Percentiles rank a stretch among this genome's conserved stretches.
Conservation (phyloP, 495 filamentous ascomycete species). For the Cudoniella acicularis region DNA sequence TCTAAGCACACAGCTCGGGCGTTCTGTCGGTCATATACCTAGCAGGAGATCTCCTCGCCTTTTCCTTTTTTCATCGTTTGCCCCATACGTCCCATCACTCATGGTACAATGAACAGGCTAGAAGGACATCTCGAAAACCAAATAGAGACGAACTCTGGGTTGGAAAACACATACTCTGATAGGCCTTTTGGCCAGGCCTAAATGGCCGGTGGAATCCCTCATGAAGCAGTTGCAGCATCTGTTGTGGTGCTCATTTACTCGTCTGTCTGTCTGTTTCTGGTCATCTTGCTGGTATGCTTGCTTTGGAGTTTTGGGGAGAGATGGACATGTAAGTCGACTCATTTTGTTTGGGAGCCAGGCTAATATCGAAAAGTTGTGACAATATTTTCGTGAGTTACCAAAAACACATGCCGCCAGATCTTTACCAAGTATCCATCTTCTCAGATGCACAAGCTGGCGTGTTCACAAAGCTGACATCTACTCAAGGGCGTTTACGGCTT, state of each 20-base stretch:
- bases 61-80: neutral
- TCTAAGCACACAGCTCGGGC: neutral
- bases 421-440: too few species aligned
- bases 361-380: constrained; percentile 36
- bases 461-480: neutral
- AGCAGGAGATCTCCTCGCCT: neutral
- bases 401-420: neutral
- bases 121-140: neutral
- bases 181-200: neutral
- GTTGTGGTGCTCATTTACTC: constrained; percentile 39
- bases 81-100: neutral
- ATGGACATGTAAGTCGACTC: constrained; percentile 39
- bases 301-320: constrained; percentile 42
- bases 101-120: neutral
- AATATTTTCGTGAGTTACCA: constrained; percentile 28
- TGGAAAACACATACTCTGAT: neutral
- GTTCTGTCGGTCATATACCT: neutral
- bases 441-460: too few species aligned
- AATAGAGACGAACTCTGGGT: neutral
- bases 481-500: constrained; percentile 25
- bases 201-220: constrained; percentile 40
- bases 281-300: constrained; percentile 35
- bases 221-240: constrained; percentile 34
- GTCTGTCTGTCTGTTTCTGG: constrained; percentile 33
- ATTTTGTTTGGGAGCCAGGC: neutral